Conservation (phyloP, 305 asterid genomes). For the Petunia hybrid region DNA sequence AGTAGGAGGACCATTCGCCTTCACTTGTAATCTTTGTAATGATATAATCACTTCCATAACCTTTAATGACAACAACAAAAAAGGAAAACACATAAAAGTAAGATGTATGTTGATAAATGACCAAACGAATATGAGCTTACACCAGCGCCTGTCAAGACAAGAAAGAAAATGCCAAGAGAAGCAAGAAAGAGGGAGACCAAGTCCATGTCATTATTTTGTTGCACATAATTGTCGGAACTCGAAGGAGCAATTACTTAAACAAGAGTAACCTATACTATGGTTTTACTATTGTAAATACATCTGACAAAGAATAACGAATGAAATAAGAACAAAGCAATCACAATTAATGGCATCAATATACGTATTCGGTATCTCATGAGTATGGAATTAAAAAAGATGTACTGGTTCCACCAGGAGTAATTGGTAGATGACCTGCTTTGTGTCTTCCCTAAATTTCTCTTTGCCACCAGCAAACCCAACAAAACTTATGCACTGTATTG, state of each 20-base stretch:
- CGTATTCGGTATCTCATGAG: background rate
- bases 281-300: too few species aligned
- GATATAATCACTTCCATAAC: conserved; percentile 41
- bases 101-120: background rate
- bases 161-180: too few species aligned
- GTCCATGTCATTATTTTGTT: background rate
- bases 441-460: conserved; percentile 38
- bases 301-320: too few species aligned
- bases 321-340: too few species aligned
- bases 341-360: background rate
- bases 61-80: background rate
- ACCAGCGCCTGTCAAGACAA: too few species aligned
- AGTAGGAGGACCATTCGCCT: too few species aligned
- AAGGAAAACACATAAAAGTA: background rate
- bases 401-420: background rate
- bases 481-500: conserved; percentile 35
- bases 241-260: too few species aligned
- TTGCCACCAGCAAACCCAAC: conserved; percentile 39
- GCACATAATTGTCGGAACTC: background rate
- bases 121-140: too few species aligned
- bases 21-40: background rate
- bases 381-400: too few species aligned
- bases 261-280: too few species aligned
- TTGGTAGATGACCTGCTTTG: conserved; percentile 29
- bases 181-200: too few species aligned